Base-by-base conservation (phyloP, 352 stramenopile genomes). In the Phytophthora pinifolia region DNA sequence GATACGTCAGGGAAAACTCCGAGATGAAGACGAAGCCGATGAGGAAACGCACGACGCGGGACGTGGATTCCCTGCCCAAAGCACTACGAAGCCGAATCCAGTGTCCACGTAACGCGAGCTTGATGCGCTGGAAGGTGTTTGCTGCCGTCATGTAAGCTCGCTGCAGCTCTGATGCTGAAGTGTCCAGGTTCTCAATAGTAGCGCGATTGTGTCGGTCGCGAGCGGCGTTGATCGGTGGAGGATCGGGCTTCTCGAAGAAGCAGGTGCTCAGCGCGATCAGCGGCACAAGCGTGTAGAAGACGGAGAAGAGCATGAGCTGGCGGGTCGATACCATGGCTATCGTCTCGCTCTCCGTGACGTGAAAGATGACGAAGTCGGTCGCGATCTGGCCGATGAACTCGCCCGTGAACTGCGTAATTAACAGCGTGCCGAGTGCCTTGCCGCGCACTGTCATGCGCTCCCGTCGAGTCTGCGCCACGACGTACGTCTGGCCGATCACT, bases 1-100 rank as follows among this genome's bases (percentile, higher is more conserved):
- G 62, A 35, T 82, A 82, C 25, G 55, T 66, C 9, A 82, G 45
- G 13, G 72, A 74, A 38, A 82, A 82, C 37, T 82, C 72, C 17
- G 46, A 70, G 43, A 82, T 72, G 53, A 82, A 71, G 29, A 82
- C 56, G 38, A 75, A 82, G 14, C 69, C 49, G 31, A 75, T 66
- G 15, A 82, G 56, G 46, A 77, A 82, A 8, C 57, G 48, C 6
- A 68, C 59, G 17, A 79, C 57, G 5, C 58, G 50, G 14, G 69
- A 77, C 14, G 69, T 79, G 3, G 72, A 67, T 27, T 72, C 50
- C 37, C 67, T 70, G 42, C 55, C 38, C 13, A 82, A 44, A 4
- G 65, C 64, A 25, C 45, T 57, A 20, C 66, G 72, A 32, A 79
- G 66, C 1, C 55, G 53, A 43, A 62, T 47, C 65, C 66, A 75